Percentiles rank a stretch among this genome's conserved stretches.
These are phyloP conservation scores for Globisporangium iwayamae DNA, from an alignment of 352 stramenopile genomes.

Conservation along the genomic window DNA sequence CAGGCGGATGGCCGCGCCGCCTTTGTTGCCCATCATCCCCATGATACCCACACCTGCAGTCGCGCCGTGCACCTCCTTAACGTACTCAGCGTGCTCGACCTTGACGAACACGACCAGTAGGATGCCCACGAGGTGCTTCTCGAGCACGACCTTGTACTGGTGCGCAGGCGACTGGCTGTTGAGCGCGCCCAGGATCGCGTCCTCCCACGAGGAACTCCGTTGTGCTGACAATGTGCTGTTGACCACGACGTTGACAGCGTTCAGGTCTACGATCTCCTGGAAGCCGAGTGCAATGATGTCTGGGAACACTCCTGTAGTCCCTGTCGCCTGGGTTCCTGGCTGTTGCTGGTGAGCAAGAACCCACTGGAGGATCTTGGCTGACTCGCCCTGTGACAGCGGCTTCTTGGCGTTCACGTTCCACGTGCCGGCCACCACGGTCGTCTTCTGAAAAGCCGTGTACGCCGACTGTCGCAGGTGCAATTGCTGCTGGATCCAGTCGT, in stretches of 20 bases:
- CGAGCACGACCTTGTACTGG: slow-evolving; percentile 72
- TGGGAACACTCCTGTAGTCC: slow-evolving; percentile 18
- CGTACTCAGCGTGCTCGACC: slow-evolving; percentile 51
- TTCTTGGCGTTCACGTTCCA: slow-evolving; percentile 99
- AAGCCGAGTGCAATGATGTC: slow-evolving; percentile 84
- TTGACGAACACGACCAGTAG: slow-evolving; percentile 96
- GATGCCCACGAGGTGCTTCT: slow-evolving; percentile 97
- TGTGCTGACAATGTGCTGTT: slow-evolving; percentile 93
- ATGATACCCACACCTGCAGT: slow-evolving; percentile 97
- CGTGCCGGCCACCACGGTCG: slow-evolving; percentile 81
- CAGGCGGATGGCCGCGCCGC: slow-evolving; percentile 93
- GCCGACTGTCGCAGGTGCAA: slow-evolving; percentile 47
- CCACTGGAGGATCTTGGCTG: slow-evolving; percentile 64
- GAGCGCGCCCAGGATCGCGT: slow-evolving; percentile 88
- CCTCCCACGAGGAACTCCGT: slow-evolving; percentile 85
- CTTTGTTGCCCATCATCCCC: slow-evolving; percentile 99
- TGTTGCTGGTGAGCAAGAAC: slow-evolving; percentile 21
- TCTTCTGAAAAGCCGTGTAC: slow-evolving; percentile 69
- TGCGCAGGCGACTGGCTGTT: slow-evolving; percentile 55
- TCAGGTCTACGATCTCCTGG: slow-evolving; percentile 99
- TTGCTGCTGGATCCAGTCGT: slow-evolving; percentile 87
- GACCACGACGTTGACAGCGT: slow-evolving; percentile 98
- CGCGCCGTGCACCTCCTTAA: slow-evolving; percentile 88
- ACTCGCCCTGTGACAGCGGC: slow-evolving; percentile 63
- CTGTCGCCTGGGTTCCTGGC: background rate